A percentile compares a stretch with the other conserved stretches of the same genome.
Conservation (phyloP, 129 eudicot genomes). For the Flaveria linearis region DNA sequence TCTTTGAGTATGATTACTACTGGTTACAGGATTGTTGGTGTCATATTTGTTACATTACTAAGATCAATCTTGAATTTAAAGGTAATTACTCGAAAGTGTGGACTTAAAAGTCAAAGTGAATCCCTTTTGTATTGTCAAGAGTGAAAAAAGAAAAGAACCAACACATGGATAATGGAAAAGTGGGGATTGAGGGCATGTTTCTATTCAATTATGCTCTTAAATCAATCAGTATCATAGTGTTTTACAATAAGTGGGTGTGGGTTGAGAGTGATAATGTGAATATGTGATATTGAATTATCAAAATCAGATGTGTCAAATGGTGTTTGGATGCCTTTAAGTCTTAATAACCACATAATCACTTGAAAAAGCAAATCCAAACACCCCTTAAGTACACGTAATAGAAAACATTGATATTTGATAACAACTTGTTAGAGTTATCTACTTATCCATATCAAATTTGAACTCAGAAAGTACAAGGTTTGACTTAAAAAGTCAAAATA, state of each 20-base stretch:
- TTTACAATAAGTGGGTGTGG: not conserved
- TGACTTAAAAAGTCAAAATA: conserved; percentile 26
- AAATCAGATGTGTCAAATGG: not conserved
- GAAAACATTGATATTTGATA: not conserved
- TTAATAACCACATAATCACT: not conserved
- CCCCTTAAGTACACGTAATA: not conserved
- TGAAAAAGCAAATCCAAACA: conserved; percentile 5
- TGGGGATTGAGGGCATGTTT: conserved; percentile 2
- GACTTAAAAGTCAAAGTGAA: not conserved
- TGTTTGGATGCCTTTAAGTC: conserved; percentile 6
- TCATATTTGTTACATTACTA: conserved; percentile 4
- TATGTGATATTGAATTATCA: not conserved
- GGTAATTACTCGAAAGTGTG: not conserved
- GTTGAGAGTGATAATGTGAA: not conserved
- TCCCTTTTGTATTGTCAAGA: not conserved
- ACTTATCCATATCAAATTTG: conserved; percentile 1
- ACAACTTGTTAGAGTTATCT: not conserved
- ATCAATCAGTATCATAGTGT: not conserved
- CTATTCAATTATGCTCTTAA: not conserved
- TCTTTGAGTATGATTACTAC: not conserved
- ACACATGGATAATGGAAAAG: not conserved
- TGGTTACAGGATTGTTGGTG: conserved; percentile 2
- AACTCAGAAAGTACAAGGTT: conserved; percentile 17
- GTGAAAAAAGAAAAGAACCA: not conserved
- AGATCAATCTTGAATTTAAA: conserved; percentile 17